These are phyloP conservation scores for Tirmania nivea DNA, from an alignment of 495 filamentous ascomycete genomes.

Conservation along the genomic window DNA sequence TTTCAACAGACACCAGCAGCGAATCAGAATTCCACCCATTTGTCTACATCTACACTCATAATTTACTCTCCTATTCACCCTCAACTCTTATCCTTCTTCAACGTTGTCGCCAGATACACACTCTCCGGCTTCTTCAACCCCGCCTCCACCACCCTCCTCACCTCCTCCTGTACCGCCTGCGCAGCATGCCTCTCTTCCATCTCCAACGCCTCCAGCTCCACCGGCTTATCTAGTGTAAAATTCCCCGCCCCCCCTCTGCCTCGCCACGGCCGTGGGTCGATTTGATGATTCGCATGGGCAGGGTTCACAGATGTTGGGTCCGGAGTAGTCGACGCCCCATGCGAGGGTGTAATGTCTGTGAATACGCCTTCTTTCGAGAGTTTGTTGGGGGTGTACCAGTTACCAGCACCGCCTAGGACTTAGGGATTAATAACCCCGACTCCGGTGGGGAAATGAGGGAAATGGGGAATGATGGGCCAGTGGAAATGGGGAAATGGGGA, in stretches of 20 bases:
- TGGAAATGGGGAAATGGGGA: too few species aligned
- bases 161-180: constrained; percentile 6
- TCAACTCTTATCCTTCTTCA: too few species aligned
- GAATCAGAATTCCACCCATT: too few species aligned
- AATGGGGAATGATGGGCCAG: too few species aligned
- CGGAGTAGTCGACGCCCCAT: constrained; percentile 1
- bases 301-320: constrained; percentile 8
- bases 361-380: constrained; percentile 7
- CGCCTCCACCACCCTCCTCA: constrained; percentile 11
- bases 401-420: constrained; percentile 12
- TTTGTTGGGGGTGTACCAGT: constrained; percentile 15
- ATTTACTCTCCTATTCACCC: too few species aligned
- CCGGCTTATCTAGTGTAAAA: constrained; percentile 7
- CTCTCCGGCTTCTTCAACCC: constrained; percentile 7
- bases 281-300: background rate
- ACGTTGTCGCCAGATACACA: constrained; percentile 2
- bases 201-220: constrained; percentile 4
- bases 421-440: too few species aligned
- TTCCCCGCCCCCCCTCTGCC: constrained; percentile 19
- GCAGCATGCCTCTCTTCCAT: constrained; percentile 5
- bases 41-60: too few species aligned
- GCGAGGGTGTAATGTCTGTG: constrained; percentile 3
- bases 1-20: too few species aligned
- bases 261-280: constrained; percentile 10
- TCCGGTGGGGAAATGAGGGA: too few species aligned